phyloP scores from a whole-genome alignment of 768 basidiomycete species.

The Sistotremastrum niveocremeum region DNA sequence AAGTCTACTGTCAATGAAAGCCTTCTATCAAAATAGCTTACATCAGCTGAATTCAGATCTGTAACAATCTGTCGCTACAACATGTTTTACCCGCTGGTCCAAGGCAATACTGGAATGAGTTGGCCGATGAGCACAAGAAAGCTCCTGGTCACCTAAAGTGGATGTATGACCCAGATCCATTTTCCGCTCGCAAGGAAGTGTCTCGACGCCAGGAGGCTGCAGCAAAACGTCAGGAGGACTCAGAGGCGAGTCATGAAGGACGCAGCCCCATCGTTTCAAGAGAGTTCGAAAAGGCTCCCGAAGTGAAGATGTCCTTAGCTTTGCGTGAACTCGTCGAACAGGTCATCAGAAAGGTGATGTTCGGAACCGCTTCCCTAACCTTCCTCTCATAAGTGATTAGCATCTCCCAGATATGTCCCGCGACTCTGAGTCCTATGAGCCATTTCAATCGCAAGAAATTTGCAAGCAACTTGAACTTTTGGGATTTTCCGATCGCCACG shows the following conservation, averaged over 20 bases:
- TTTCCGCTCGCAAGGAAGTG: conserved; percentile 55
- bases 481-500: too few relatives aligned
- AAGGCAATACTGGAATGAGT: conserved; percentile 74
- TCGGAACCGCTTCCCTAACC: too few relatives aligned
- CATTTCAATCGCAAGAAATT: neutral
- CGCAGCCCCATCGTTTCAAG: conserved; percentile 9
- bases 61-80: conserved; percentile 61
- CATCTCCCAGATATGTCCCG: too few relatives aligned
- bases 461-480: neutral
- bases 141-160: conserved; percentile 60
- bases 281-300: conserved; percentile 39
- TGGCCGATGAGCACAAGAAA: conserved; percentile 56
- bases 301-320: conserved; percentile 70
- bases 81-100: conserved; percentile 71
- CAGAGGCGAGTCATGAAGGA: neutral
- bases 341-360: conserved; percentile 55
- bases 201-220: conserved; percentile 50
- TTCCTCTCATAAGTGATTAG: too few relatives aligned
- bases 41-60: conserved; percentile 37
- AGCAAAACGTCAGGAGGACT: conserved; percentile 27
- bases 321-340: conserved; percentile 74
- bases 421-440: conserved; percentile 17
- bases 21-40: conserved; percentile 14
- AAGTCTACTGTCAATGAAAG: conserved; percentile 21
- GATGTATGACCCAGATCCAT: conserved; percentile 86